Percentiles rank a stretch among this genome's conserved stretches.
Evolutionary conservation across 2,329 filamentous ascomycete species (phyloP).

Genomic region (Claviceps capensis): DNA sequence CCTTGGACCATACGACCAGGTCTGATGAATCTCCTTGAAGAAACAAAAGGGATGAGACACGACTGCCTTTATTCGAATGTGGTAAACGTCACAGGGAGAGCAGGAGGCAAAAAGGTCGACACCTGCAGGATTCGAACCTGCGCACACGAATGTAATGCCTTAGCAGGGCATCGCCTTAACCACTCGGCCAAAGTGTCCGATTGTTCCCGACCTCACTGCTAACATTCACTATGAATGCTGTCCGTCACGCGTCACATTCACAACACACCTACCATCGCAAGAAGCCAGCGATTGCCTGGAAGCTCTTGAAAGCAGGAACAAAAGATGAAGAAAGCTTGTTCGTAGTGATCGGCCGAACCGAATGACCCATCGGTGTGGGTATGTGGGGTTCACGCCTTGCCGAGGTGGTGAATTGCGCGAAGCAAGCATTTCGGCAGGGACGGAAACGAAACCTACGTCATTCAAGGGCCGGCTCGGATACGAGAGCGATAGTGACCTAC

Average conservation of each 20-base stretch:
- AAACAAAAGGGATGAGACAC: not conserved
- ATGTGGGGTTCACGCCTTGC: not conserved
- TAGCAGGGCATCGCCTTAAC: conserved; percentile 1
- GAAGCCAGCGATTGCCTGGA: no score
- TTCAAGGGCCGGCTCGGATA: not conserved
- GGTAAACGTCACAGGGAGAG: not conserved
- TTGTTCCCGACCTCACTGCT: not conserved
- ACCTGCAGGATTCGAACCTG: conserved; percentile 1
- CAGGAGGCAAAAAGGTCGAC: not conserved
- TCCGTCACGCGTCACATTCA: not conserved
- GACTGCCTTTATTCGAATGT: not conserved
- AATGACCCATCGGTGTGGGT: not conserved
- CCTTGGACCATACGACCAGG: no score
- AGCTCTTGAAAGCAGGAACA: no score
- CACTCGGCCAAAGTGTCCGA: not conserved
- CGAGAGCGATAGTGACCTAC: not conserved
- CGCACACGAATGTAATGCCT: conserved; percentile 1
- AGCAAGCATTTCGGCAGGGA: not conserved
- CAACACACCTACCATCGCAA: no score
- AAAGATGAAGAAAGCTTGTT: no score
- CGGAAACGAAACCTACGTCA: conserved; percentile 9
- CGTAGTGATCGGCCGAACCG: no score
- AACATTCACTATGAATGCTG: not conserved
- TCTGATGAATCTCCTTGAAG: not conserved
- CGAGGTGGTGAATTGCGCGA: not conserved